Evolutionary conservation across 1,139 yeast species (phyloP), one percentile per base, ranked within the genome.

Genomic region (Candida sojae): DNA sequence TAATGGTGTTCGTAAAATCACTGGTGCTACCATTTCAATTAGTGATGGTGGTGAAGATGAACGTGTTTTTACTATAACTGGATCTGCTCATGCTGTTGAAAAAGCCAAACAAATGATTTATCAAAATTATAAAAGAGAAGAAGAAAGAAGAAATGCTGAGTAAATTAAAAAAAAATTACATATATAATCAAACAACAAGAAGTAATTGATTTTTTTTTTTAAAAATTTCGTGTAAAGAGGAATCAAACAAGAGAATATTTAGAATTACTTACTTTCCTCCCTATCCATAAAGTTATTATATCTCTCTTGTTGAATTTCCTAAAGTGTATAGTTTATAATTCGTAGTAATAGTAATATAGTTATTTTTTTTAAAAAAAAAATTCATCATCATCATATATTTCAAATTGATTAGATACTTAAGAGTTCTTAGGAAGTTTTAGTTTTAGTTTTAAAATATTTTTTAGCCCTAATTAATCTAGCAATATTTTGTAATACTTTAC

Each of bases 11-110:
- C 80, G 97, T 57, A 83, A 87, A 59, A 80, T 79, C 40, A 82
- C 92, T 48, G 93, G 93, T 36, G 93, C 96, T 30, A 80, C 83
- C 46, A 90, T 91, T 62, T 83, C 86, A 9, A 89, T 91, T 54
- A 86, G 90, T 44, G 83, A 86, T 55, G 84, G 84, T 57, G 84
- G 81, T 39, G 73, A 80, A 51, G 79, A 79, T 35, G 87, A 85
- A 61, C 77, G 97, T 57, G 71, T 78, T 41, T 89, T 91, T 64
- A 87, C 93, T 30, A 79, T 91, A 51, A 71, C 80, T 39, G 96
- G 97, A 44, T 69, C 84, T 39, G 68, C 80, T 32, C 75, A 73
- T 49, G 80, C 86, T 38, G 86, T 84, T 51, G 90, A 86, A 53
- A 83, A 79, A 60, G 96, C 96, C 9, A 73, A 86, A 56, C 75